Percentiles rank a stretch among this genome's conserved stretches.
These are phyloP conservation scores for Sphaerobolus stellatus DNA, from an alignment of 1,284 basidiomycete genomes.

Conservation along the genomic window DNA sequence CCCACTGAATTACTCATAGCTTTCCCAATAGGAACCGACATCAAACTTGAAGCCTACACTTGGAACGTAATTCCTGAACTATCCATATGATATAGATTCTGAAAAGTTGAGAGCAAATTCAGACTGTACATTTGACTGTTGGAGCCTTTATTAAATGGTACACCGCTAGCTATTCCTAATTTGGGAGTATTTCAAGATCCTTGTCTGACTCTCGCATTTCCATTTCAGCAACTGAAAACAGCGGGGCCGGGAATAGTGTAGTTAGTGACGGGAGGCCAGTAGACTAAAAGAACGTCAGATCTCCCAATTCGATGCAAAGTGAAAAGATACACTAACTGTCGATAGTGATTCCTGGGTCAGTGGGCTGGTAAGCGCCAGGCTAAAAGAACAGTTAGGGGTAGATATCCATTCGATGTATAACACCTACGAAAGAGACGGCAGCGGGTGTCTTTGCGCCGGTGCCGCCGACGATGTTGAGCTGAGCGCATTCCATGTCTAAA, in stretches of 20 bases:
- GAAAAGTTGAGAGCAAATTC: no score
- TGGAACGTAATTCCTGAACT: no score
- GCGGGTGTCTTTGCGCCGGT: slow-evolving; percentile 41
- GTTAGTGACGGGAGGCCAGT: slow-evolving; percentile 19
- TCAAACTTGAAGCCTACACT: no score
- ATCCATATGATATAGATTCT: no score
- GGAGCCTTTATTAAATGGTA: no score
- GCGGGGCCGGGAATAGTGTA: slow-evolving; percentile 13
- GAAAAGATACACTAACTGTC: slow-evolving; percentile 43
- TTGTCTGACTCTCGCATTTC: no score
- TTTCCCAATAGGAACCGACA: no score
- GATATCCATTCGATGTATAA: slow-evolving; percentile 15
- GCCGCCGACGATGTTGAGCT: slow-evolving; percentile 51
- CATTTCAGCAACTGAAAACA: neutral
- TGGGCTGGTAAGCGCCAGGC: slow-evolving; percentile 36
- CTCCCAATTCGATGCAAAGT: no score
- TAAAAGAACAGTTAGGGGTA: neutral
- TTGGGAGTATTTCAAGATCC: no score
- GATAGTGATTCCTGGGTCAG: slow-evolving; percentile 45
- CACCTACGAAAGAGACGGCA: slow-evolving; percentile 51
- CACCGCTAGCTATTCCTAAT: no score
- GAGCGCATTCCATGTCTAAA: slow-evolving; percentile 54
- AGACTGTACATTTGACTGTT: no score
- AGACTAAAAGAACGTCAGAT: slow-evolving; percentile 14
- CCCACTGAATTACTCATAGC: no score